Percentiles rank a stretch among this genome's conserved stretches.
phyloP scores from a whole-genome alignment of 352 stramenopile genomes.

The Saprolegnia parasitica region DNA sequence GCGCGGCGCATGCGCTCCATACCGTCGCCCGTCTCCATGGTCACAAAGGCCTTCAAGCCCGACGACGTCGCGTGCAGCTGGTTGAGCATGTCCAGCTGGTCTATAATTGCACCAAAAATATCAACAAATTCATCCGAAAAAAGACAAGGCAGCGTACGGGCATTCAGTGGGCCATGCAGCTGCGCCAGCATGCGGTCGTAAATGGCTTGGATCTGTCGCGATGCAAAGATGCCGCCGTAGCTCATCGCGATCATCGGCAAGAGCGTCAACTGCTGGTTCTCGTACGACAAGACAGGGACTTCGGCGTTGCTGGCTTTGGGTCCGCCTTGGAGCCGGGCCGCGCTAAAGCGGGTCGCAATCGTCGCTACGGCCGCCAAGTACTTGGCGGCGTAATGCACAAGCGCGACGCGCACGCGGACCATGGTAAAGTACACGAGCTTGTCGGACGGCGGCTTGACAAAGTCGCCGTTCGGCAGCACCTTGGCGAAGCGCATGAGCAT shows the following conservation, averaged over 20 bases:
- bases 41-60: conserved; percentile 49
- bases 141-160: background rate
- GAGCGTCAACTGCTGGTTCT: conserved; percentile 55
- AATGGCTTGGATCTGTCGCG: background rate
- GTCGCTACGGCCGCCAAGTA: conserved; percentile 34
- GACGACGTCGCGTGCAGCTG: conserved; percentile 50
- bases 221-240: conserved; percentile 41
- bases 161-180: background rate
- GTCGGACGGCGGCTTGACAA: conserved; percentile 54
- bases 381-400: conserved; percentile 29
- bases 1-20: conserved; percentile 46
- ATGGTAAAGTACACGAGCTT: conserved; percentile 64
- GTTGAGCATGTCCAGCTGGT: background rate
- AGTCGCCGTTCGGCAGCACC: conserved; percentile 53
- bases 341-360: conserved; percentile 56
- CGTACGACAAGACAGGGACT: conserved; percentile 55
- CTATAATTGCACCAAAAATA: background rate
- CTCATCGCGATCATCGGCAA: conserved; percentile 47
- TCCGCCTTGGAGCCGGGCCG: conserved; percentile 41
- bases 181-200: background rate
- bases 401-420: conserved; percentile 40
- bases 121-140: background rate
- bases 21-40: conserved; percentile 38
- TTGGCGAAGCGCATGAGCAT: conserved; percentile 52
- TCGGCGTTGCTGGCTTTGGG: conserved; percentile 43